Conservation (phyloP, 2,329 filamentous ascomycete species). For the Ophiostoma sp. region DNA sequence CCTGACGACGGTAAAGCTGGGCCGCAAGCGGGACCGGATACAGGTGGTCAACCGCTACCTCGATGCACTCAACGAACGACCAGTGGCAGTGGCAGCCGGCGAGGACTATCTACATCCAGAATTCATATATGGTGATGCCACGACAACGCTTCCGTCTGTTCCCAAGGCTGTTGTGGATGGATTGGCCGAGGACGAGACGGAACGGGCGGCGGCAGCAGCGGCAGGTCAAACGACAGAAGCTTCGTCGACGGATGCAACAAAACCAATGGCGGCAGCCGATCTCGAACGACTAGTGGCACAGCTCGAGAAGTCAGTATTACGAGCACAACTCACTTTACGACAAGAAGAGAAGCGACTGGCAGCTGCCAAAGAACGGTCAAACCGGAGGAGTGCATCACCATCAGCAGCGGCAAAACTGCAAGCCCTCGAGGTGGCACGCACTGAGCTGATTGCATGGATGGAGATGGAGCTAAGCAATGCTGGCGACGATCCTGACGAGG, state of each 20-base stretch:
- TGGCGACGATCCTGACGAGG: constrained; percentile 29
- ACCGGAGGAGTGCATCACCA: constrained; percentile 28
- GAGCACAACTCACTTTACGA: constrained; percentile 57
- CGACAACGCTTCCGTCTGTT: constrained; percentile 49
- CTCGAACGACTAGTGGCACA: constrained; percentile 51
- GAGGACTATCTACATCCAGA: constrained; percentile 51
- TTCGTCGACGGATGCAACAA: neutral
- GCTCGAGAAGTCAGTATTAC: constrained; percentile 60
- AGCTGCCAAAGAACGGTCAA: constrained; percentile 45
- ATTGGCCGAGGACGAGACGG: constrained; percentile 45
- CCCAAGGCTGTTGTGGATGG: constrained; percentile 54
- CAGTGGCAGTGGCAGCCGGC: constrained; percentile 46
- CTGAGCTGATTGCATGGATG: constrained; percentile 65
- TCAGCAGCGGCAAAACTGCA: constrained; percentile 46
- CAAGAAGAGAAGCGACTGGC: constrained; percentile 58
- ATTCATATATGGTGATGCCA: constrained; percentile 47
- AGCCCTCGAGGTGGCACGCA: constrained; percentile 57
- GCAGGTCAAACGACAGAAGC: neutral
- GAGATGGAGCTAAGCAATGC: constrained; percentile 61
- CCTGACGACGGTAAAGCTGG: constrained; percentile 52
- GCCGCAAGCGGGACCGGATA: constrained; percentile 54
- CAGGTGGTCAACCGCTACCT: constrained; percentile 53
- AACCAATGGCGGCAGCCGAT: constrained; percentile 35
- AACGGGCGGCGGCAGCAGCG: neutral
- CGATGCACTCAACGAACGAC: constrained; percentile 52